These are phyloP conservation scores for Oryza brachyantha DNA, from an alignment of 176 grass and related monocot species.

Conservation along the genomic window DNA sequence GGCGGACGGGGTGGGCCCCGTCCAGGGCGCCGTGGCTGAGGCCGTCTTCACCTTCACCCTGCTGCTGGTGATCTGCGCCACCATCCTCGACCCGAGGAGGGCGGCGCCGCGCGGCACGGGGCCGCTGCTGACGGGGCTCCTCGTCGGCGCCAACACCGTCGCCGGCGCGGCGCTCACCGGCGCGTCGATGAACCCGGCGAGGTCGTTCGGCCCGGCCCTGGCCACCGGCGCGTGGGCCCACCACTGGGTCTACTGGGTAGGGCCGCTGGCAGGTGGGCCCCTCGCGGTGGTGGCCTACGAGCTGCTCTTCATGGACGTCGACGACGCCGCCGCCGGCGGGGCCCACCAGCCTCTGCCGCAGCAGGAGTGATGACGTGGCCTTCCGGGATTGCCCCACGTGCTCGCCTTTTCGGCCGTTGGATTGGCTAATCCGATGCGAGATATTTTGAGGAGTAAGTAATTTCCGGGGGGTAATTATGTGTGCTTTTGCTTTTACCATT, in stretches of 20 bases:
- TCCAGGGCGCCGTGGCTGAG: slow-evolving; percentile 73
- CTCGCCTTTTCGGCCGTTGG: background rate
- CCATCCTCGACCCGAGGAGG: slow-evolving; percentile 65
- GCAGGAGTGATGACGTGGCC: slow-evolving; percentile 24
- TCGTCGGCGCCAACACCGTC: slow-evolving; percentile 81
- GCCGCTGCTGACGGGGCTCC: slow-evolving; percentile 63
- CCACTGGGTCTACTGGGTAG: slow-evolving; percentile 98
- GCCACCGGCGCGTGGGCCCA: slow-evolving; percentile 55
- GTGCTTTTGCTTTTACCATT: too few relatives aligned
- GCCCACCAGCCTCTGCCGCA: slow-evolving; percentile 44
- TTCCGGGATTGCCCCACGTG: too few relatives aligned
- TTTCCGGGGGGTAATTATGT: too few relatives aligned
- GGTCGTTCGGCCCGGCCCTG: slow-evolving; percentile 80
- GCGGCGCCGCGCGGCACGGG: slow-evolving; percentile 51
- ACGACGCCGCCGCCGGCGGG: background rate
- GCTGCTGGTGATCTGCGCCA: slow-evolving; percentile 65
- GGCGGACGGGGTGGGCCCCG: slow-evolving; percentile 43
- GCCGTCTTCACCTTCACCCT: slow-evolving; percentile 79
- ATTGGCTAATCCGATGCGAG: background rate
- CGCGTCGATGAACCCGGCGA: slow-evolving; percentile 91
- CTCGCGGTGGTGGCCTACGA: slow-evolving; percentile 69
- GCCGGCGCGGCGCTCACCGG: slow-evolving; percentile 72
- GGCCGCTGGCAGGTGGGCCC: slow-evolving; percentile 62
- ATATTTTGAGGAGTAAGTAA: too few relatives aligned
- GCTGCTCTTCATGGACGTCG: slow-evolving; percentile 35